These are phyloP conservation scores for Vitis amurensis DNA, from an alignment of 164 flowering plant genomes.

Conservation along the genomic window DNA sequence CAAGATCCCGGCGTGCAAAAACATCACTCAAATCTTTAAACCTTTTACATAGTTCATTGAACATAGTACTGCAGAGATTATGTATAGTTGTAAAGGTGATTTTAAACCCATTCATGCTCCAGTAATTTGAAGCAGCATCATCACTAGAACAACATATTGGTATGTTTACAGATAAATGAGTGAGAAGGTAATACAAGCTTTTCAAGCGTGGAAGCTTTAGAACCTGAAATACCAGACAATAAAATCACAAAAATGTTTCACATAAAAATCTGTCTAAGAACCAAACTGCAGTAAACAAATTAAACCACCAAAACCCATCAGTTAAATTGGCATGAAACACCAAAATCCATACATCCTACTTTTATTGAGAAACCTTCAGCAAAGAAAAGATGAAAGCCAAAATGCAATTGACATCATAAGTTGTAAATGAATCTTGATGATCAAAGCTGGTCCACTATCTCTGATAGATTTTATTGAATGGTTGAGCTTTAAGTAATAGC, in stretches of 20 bases:
- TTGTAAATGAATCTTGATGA: no score
- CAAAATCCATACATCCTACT: background rate
- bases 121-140: conserved; percentile 4
- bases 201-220: conserved; percentile 23
- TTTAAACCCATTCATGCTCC: conserved; percentile 10
- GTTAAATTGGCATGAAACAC: background rate
- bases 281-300: background rate
- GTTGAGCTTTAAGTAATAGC: no score
- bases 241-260: conserved; percentile 3
- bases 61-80: conserved; percentile 36
- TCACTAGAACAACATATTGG: conserved; percentile 1
- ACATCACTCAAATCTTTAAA: conserved; percentile 23
- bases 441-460: no score
- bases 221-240: conserved; percentile 26
- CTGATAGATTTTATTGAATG: no score
- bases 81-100: conserved; percentile 22
- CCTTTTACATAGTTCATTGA: conserved; percentile 31
- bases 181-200: conserved; percentile 31
- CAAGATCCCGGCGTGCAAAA: conserved; percentile 9
- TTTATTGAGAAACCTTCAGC: no score
- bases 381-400: no score
- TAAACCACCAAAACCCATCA: background rate
- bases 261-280: background rate
- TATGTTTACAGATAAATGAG: conserved; percentile 18
- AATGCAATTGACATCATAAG: no score